Conservation (phyloP, 1,284 basidiomycete species). For the Trametes versicolor region DNA sequence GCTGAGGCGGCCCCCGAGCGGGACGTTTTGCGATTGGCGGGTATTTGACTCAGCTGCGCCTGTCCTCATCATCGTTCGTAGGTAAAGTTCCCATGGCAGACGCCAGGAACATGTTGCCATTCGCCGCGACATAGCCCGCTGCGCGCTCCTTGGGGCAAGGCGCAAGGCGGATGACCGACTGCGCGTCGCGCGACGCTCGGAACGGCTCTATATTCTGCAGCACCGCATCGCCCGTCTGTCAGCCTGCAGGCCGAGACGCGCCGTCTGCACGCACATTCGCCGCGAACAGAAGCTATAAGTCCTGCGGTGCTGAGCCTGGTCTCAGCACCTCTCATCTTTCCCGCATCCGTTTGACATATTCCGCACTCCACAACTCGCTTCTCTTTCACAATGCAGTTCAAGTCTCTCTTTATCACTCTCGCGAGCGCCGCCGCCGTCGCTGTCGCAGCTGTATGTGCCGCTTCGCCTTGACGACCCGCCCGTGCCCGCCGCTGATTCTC, state of each 20-base stretch:
- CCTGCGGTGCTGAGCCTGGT: neutral
- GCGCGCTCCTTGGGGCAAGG: neutral
- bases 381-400: slow-evolving; percentile 30
- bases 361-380: neutral
- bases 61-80: slow-evolving; percentile 11
- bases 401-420: slow-evolving; percentile 30
- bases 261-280: slow-evolving; percentile 11
- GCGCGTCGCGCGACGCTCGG: slow-evolving; percentile 34
- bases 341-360: neutral
- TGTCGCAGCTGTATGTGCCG: slow-evolving; percentile 19
- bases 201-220: slow-evolving; percentile 4
- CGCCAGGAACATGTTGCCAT: slow-evolving; percentile 20
- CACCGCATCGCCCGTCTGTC: slow-evolving; percentile 15
- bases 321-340: slow-evolving; percentile 3
- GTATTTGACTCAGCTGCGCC: slow-evolving; percentile 14
- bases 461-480: neutral
- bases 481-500: neutral
- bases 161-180: slow-evolving; percentile 20
- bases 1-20: neutral
- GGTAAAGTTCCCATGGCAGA: slow-evolving; percentile 14
- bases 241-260: slow-evolving; percentile 12
- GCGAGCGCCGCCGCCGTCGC: slow-evolving; percentile 28
- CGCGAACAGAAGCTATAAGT: slow-evolving; percentile 19
- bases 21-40: slow-evolving; percentile 11
- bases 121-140: slow-evolving; percentile 18